Percentiles rank a stretch among this genome's conserved stretches.
phyloP scores from a whole-genome alignment of 2,329 filamentous ascomycete species.

The Exophiala dermatitidis region DNA sequence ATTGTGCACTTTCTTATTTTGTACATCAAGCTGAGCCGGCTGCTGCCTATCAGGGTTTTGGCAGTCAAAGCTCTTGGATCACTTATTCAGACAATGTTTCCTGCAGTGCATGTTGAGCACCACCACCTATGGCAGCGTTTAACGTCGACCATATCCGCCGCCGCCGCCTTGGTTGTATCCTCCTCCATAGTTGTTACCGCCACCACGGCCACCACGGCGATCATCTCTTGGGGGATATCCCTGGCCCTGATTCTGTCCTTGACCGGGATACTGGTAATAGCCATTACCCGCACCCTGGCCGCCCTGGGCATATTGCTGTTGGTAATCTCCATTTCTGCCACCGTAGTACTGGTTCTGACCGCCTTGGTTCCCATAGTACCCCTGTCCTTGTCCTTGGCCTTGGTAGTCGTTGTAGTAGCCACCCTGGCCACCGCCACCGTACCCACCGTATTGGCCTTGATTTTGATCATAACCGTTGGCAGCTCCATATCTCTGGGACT shows the following conservation, averaged over 20 bases:
- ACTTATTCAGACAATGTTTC: too few relatives aligned
- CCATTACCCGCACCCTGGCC: conserved; percentile 15
- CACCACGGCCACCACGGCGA: conserved; percentile 17
- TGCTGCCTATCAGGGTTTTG: too few relatives aligned
- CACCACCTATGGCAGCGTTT: neutral
- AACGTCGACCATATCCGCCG: conserved; percentile 17
- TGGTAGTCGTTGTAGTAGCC: conserved; percentile 28
- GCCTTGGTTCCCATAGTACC: conserved; percentile 21
- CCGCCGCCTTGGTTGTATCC: conserved; percentile 13
- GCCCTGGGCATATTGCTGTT: conserved; percentile 12
- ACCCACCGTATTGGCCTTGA: conserved; percentile 6
- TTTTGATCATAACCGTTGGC: conserved; percentile 26
- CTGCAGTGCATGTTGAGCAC: too few relatives aligned
- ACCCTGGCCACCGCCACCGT: conserved; percentile 18
- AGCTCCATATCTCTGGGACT: conserved; percentile 23
- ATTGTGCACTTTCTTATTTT: too few relatives aligned
- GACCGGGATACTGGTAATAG: conserved; percentile 16
- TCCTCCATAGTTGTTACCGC: conserved; percentile 18
- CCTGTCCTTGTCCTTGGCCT: conserved; percentile 23
- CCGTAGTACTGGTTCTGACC: conserved; percentile 28
- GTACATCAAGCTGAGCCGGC: too few relatives aligned
- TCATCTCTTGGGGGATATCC: conserved; percentile 14
- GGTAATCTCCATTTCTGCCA: conserved; percentile 19
- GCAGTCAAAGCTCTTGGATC: too few relatives aligned
- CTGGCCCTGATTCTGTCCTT: conserved; percentile 15